Conservation (phyloP, 352 stramenopile genomes). For the Globisporangium acanthophoron region DNA sequence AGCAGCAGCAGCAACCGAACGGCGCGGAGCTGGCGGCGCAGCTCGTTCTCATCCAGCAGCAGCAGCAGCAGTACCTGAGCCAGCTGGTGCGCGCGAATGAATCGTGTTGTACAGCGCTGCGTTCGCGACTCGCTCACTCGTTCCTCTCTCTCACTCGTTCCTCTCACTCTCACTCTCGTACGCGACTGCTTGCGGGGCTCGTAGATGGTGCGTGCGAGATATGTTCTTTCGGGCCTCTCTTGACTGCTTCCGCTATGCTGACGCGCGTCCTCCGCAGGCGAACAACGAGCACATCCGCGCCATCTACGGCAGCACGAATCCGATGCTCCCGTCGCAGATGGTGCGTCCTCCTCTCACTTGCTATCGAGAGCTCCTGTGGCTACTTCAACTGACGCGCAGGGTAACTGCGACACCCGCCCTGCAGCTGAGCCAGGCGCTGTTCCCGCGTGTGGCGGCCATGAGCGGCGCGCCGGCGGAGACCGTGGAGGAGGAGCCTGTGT, state of each 20-base stretch:
- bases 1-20: slow-evolving; percentile 16
- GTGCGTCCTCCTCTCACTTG: slow-evolving; percentile 20
- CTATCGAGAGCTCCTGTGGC: slow-evolving; percentile 1
- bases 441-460: slow-evolving; percentile 40
- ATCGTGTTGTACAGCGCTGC: too few species aligned
- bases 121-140: too few species aligned
- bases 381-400: background rate
- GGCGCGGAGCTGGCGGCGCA: slow-evolving; percentile 35
- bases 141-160: background rate
- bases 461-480: slow-evolving; percentile 33
- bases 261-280: slow-evolving; percentile 19
- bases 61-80: slow-evolving; percentile 56
- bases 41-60: slow-evolving; percentile 51
- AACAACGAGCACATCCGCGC: slow-evolving; percentile 79
- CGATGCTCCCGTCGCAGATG: slow-evolving; percentile 83
- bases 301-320: slow-evolving; percentile 74
- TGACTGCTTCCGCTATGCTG: too few species aligned
- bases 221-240: background rate
- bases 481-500: slow-evolving; percentile 83
- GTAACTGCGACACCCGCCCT: background rate
- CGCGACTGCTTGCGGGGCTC: background rate
- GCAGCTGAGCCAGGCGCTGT: slow-evolving; percentile 49
- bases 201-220: slow-evolving; percentile 6
- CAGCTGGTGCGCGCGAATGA: slow-evolving; percentile 23
- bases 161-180: background rate